Percentiles rank a stretch among this genome's conserved stretches.
These are phyloP conservation scores for Naganishia onofrii DNA, from an alignment of 768 basidiomycete species.

Conservation along the genomic window DNA sequence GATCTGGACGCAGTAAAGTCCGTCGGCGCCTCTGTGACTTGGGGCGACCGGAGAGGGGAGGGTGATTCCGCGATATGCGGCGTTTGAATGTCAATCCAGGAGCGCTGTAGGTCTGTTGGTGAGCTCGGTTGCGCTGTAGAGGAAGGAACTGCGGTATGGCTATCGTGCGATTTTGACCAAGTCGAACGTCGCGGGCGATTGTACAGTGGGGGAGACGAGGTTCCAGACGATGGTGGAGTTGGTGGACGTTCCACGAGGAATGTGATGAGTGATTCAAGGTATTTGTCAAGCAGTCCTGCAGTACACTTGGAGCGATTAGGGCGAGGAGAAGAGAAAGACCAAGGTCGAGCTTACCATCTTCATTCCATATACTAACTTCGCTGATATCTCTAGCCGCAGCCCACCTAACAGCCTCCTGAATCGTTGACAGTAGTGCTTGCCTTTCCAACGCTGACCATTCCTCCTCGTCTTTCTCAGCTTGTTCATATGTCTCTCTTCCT, in stretches of 20 bases:
- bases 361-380: constrained; percentile 13
- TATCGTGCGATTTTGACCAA: background rate
- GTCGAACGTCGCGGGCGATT: background rate
- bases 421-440: background rate
- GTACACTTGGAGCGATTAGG: background rate
- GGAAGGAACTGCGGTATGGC: background rate
- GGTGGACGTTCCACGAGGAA: background rate
- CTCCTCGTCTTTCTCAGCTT: background rate
- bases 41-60: background rate
- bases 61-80: background rate
- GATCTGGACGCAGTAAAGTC: background rate
- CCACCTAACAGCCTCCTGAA: background rate
- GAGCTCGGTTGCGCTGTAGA: background rate
- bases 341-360: constrained; percentile 1
- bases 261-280: background rate
- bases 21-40: background rate
- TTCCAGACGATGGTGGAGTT: background rate
- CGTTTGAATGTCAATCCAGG: background rate
- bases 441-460: background rate
- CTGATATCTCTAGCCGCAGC: background rate
- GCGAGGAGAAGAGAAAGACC: background rate
- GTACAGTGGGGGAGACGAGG: background rate
- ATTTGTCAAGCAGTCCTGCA: background rate
- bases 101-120: background rate
- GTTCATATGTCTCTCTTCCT: background rate